Evolutionary conservation across 2,329 filamentous ascomycete genomes (phyloP), one percentile per base, ranked within the genome.

Genomic region (Aspergillus sp.): DNA sequence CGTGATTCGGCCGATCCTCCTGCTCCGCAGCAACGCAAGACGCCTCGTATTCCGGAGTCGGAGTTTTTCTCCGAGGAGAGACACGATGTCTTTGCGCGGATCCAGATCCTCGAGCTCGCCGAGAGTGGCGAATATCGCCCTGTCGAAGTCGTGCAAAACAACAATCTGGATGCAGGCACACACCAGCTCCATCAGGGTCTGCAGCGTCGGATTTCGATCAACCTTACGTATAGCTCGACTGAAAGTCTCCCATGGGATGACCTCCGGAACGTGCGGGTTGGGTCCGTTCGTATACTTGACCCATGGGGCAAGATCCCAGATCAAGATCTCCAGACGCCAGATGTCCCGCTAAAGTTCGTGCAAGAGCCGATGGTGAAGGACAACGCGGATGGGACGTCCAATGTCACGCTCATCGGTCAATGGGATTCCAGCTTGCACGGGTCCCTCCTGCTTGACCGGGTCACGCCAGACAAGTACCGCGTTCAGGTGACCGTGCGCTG

Each of bases 341-440:
- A 94, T 52, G 81, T 98, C 3, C 68, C 81, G 0, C 71, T 98
- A 34, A 88, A 88, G 60, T 75, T 94, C 41, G 77, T 89, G 3
- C 80, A 85, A 30, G 82, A 85, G 42, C 91, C 93, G 0, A 77
- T 82, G 47, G 84, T 95, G 54, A 86, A 85, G 52, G 82, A 86
- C 48, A 94, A 96, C 61, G 81, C 87, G 27, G 94, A 97, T 63
- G 93, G 93, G 34, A 96, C 90, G 0, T 85, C 83, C 33, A 89
- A 85, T 63, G 83, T 96, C 34, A 90, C 85, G 1, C 76, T 97
- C 39, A 78, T 85, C n/a, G 89, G 86, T 0, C 90, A 97, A 61
- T 98, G 93, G 93, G 93, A 98, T 63, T 96, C 91, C 0, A 94
- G 89, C 59, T 76, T 93, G 55, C 93, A 98, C 66, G 83, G 82